phyloP scores from a whole-genome alignment of 2,329 filamentous ascomycete species.

The Gyromitra esculenta region DNA sequence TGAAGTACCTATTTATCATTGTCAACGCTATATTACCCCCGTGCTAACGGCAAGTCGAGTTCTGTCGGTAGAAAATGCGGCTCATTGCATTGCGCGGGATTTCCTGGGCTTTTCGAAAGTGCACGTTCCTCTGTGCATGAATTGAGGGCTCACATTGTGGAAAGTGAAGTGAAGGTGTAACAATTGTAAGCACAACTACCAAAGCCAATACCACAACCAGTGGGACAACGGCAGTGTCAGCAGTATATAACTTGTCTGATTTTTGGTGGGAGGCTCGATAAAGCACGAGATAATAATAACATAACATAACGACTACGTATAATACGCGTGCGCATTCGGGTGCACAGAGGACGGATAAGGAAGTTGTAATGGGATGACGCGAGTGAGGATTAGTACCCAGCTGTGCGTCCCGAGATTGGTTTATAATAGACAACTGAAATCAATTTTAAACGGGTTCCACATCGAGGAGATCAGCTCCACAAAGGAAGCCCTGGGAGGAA shows the following conservation, averaged over 20 bases:
- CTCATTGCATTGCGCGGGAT: slow-evolving; percentile 1
- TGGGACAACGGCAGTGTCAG: neutral
- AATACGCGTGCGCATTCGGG: slow-evolving; percentile 6
- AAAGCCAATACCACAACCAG: neutral
- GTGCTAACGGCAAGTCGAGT: slow-evolving; percentile 11
- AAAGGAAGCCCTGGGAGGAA: neutral
- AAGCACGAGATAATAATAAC: neutral
- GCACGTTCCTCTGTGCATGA: slow-evolving; percentile 11
- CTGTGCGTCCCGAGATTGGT: neutral
- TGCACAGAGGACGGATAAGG: slow-evolving; percentile 3
- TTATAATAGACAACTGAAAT: neutral
- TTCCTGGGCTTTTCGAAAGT: slow-evolving; percentile 1
- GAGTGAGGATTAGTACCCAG: neutral
- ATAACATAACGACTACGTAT: neutral
- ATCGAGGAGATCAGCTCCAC: neutral
- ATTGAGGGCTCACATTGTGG: neutral
- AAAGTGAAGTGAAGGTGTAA: neutral
- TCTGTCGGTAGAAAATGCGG: slow-evolving; percentile 15
- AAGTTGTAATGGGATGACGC: neutral
- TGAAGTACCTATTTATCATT: neutral
- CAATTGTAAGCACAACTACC: neutral
- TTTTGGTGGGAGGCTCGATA: neutral
- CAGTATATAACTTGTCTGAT: neutral
- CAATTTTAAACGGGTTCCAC: neutral
- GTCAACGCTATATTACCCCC: neutral